Evolutionary conservation across 305 asterid genomes (phyloP), one percentile per base, ranked within the genome.

Genomic region (Petunia hybrid): DNA sequence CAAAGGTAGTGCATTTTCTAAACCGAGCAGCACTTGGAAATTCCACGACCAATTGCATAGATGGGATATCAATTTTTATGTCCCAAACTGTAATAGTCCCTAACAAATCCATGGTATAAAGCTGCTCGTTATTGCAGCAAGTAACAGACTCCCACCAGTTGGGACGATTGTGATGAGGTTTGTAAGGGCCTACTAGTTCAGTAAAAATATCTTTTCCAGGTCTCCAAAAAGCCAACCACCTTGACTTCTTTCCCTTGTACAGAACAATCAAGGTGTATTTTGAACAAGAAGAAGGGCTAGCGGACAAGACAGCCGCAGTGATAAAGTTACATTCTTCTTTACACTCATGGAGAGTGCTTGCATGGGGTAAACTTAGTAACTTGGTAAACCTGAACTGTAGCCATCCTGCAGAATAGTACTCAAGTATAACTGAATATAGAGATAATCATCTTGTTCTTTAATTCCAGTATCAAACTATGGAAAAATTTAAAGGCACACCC

Each of bases 401-500:
- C 76, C 57, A 43, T 43, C 16, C 40, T 68, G 56, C 57, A 43
- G 76, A 68, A 68, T n/a, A 68, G 75, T 42, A 67, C 46, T 68
- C 75, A 68, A 42, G 39, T 68, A 68, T 68, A 67, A 68, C n/a
- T 42, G 53, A 67, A 1, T 0, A 42, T 10, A n/a, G 0, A 1
- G 1, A 68, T 68, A 36, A 68, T 43, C 76, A 42, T 42, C 40
- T 68, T 31, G 40, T 68, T 16, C 76, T 68, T 42, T 56, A 68
- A 43, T 46, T 9, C 10, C 42, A 46, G 12, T 22, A 70, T 31
- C 61, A 46, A 35, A 36, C 61, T 71, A 71, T 2, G 4, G 42
- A 71, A 48, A 70, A 31, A 31, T 0, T 22, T 13, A 71, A 4
- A 70, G 1, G 22, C 77, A 46, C 43, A 46, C 12, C 43, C 46